Percentiles rank a stretch among this genome's conserved stretches.
Conservation (phyloP, 441 rosid species). For the Euphorbia schlechtendalii region DNA sequence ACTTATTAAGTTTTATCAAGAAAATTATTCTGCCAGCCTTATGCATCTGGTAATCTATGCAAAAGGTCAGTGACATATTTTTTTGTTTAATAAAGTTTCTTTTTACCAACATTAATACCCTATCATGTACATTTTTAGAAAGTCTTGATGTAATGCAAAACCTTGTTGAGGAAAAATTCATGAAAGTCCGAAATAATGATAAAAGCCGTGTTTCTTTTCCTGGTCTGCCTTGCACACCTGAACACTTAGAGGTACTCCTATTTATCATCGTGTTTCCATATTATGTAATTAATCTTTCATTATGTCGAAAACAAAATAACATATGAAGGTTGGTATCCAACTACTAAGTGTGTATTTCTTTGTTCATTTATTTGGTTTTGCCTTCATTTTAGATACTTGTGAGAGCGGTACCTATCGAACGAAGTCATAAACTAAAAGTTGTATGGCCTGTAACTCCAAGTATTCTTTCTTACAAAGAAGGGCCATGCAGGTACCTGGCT, state of each 20-base stretch:
- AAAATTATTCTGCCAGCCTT: slow-evolving; percentile 82
- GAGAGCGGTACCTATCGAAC: slow-evolving; percentile 66
- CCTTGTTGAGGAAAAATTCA: slow-evolving; percentile 61
- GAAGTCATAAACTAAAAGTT: slow-evolving; percentile 71
- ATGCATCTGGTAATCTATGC: slow-evolving; percentile 81
- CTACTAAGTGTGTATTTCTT: neutral
- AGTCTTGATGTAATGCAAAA: slow-evolving; percentile 58
- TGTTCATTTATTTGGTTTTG: slow-evolving; percentile 8
- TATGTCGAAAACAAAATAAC: neutral
- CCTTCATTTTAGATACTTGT: slow-evolving; percentile 66
- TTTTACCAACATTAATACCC: slow-evolving; percentile 6
- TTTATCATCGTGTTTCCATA: slow-evolving; percentile 7
- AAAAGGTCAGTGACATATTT: slow-evolving; percentile 52
- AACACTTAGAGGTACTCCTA: slow-evolving; percentile 68
- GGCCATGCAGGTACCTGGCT: slow-evolving; percentile 72
- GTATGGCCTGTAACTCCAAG: slow-evolving; percentile 84
- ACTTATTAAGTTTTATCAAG: slow-evolving; percentile 74
- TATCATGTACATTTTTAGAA: slow-evolving; percentile 44
- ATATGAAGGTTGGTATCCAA: neutral
- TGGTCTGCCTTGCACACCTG: slow-evolving; percentile 76
- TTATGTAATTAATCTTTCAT: neutral
- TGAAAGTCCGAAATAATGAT: slow-evolving; percentile 49
- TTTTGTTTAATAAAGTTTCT: neutral
- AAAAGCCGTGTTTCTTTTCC: slow-evolving; percentile 42
- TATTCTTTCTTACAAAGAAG: slow-evolving; percentile 77